Evolutionary conservation across 257 asterid species (phyloP), one percentile per base, ranked within the genome.

Genomic region (Linderniella brevidens): DNA sequence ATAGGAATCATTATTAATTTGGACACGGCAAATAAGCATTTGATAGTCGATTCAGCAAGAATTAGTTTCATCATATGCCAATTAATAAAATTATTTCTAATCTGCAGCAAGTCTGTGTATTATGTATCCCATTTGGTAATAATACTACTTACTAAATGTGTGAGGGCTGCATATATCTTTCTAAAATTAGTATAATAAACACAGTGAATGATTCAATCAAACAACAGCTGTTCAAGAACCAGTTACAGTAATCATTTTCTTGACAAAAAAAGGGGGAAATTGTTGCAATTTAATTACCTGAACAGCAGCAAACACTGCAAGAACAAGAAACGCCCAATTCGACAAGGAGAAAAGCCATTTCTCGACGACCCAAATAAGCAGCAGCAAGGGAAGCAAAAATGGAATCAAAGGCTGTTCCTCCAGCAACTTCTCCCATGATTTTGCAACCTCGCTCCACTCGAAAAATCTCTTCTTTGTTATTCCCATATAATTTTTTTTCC

Each of bases 331-430:
- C 57, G 85, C 83, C 99, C 99, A 90, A 68, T 67, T 79, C 5
- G 99, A 78, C 9, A 82, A 68, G 56, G 86, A 65, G 71, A 85
- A 82, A 37, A 85, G 63, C 87, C 93, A 90, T 63, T 65, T 85
- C 75, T 90, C 99, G 53, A 90, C 70, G 17, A 43, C 70, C 94
- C 99, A 90, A 49, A 77, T 59, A 53, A 82, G 52, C 0, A 90
- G 42, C 61, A 81, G 54, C 43, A 75, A 8, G 47, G 92, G 94
- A 52, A 86, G 57, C 35, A 58, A 61, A 55, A 64, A 53, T 13
- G 82, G 88, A 63, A 85, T 69, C 55, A 80, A 62, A 60, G 96
- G 96, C 61, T 69, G 87, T 38, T 90, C 81, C 53, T 62, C 71
- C 37, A 79, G 8, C 63, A 85, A 48, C 48, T 76, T 75, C 62